Base-by-base conservation (phyloP, 1,139 yeast species). In the Schizosaccharomyces versatilis region DNA sequence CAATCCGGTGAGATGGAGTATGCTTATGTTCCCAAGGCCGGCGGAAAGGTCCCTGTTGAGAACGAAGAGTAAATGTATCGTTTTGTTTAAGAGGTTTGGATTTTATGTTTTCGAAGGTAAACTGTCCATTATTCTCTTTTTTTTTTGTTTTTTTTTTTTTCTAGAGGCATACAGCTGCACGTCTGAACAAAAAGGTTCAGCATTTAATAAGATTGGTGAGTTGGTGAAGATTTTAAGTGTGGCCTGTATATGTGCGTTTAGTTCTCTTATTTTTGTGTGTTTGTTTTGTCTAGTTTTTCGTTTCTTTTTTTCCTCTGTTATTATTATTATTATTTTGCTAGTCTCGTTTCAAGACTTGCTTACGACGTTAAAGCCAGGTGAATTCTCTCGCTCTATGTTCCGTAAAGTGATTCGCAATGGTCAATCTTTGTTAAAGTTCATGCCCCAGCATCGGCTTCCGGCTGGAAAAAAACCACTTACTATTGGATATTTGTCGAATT, bases 1-100 rank as follows among this genome's bases (percentile, higher is more conserved):
- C 83, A 81, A 71, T 82, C 94, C 57, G 77, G 73, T 64, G 86
- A 86, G 68, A 71, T 85, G 62, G 95, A 85, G 68, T 84, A 84
- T 64, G 86, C 58, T n/a, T 52, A 36, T 14, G 36, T 51, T 36
- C 41, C 41, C 32, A 44, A 44, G 32, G 38, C 32, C 14, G 7
- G 36, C 19, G 19, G 38, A 24, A 19, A 44, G 32, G 12, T 8
- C 12, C 10, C 14, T 1, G 5, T 44, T 3, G 7, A 9, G n/a
- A 12, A 14, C 3, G 12, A 12, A 14, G 41, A 14, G 12, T 39
- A 12, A 14, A 12, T 6, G 14, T 14, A 12, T 39, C 14, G 6
- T 3, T 14, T 39, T 39, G 14, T 12, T 14, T 14, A 39, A 14
- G 14, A 12, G 12, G 14, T 6, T 2, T 2, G 41, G 41, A 14